Base-by-base conservation (phyloP, 768 basidiomycete genomes). In the Gautieria morchelliformis region DNA sequence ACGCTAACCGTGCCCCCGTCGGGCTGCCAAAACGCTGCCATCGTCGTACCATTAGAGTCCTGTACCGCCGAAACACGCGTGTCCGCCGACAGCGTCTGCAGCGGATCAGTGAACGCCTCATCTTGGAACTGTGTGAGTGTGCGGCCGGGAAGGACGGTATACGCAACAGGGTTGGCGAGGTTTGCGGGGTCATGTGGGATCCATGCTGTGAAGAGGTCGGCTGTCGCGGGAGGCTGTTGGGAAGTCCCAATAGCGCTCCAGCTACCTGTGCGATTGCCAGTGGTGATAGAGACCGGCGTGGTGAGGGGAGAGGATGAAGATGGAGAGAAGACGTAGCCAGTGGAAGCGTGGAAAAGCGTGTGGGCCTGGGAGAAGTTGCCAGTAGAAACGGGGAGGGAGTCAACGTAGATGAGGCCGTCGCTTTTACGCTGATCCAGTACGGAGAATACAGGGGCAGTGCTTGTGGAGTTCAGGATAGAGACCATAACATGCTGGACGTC, bases 191-290 rank as follows among this genome's bases (percentile, higher is more conserved):
- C 51, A 58, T 80, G 71, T 51, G 68, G 67, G 41, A 86, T 68
- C 76, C 78, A 84, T 1, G 85, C 85, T 0, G 80, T 70, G 70
- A 86, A 87, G 20, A 89, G 69, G 59, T 83, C 77, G 32, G 84
- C 79, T 1, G 75, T 78, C n/a, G 68, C 65, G 5, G 79, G 74
- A 17, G 84, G 82, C 58, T 78, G 75, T 0, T 76, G 74, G 15
- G 84, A 87, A 0, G 78, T 84, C 24, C 85, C 84, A 58, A 85
- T 81, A 7, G 66, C 62, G 3, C 76, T 69, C 87, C 87, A 88
- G 60, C 77, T 72, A 1, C 85, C 85, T 0, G 73, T 76, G 59
- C 76, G 75, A 40, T 72, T 60, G 3, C 78, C 80, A 4, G 76
- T 71, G 4, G 69, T 66, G 24, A 78, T 65, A 4, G 75, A 70